Conservation (phyloP, 2,329 filamentous ascomycete genomes). For the Phoma sp. region DNA sequence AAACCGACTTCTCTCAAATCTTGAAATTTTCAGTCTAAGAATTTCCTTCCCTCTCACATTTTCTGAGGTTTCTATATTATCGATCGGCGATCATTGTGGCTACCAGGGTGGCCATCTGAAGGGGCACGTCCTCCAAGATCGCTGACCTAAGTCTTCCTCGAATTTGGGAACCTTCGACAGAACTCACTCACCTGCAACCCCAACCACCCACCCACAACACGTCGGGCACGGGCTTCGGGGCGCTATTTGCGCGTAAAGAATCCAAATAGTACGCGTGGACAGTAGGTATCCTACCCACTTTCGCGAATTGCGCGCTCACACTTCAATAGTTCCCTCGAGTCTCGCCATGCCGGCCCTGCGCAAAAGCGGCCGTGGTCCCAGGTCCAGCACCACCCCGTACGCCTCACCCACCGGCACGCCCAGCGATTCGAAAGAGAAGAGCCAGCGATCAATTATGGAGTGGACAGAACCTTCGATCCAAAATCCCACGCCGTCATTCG, state of each 20-base stretch:
- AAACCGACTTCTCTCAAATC: slow-evolving; percentile 12
- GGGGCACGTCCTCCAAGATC: slow-evolving; percentile 20
- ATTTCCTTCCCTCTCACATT: not conserved
- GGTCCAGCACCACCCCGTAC: slow-evolving; percentile 47
- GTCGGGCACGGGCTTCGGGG: slow-evolving; percentile 36
- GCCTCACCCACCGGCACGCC: slow-evolving; percentile 41
- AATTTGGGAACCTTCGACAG: slow-evolving; percentile 32
- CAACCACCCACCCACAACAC: slow-evolving; percentile 38
- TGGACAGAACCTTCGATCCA: slow-evolving; percentile 67
- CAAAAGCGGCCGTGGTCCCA: slow-evolving; percentile 45
- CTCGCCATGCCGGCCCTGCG: slow-evolving; percentile 49
- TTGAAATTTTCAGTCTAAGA: not conserved
- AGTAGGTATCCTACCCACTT: slow-evolving; percentile 24
- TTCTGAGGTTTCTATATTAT: not conserved
- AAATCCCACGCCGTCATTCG: slow-evolving; percentile 70
- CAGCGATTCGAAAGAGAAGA: slow-evolving; percentile 42
- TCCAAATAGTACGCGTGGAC: slow-evolving; percentile 43
- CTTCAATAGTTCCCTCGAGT: slow-evolving; percentile 37
- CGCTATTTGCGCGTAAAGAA: slow-evolving; percentile 37
- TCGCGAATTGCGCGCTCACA: slow-evolving; percentile 39
- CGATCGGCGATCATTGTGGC: slow-evolving; percentile 17
- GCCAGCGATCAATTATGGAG: slow-evolving; percentile 49
- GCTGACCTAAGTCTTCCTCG: slow-evolving; percentile 29
- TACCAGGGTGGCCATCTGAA: slow-evolving; percentile 23
- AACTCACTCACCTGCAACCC: slow-evolving; percentile 29